Evolutionary conservation across 352 stramenopile genomes (phyloP), one percentile per base, ranked within the genome.

Genomic region (Globisporangium rhizosaccharum): DNA sequence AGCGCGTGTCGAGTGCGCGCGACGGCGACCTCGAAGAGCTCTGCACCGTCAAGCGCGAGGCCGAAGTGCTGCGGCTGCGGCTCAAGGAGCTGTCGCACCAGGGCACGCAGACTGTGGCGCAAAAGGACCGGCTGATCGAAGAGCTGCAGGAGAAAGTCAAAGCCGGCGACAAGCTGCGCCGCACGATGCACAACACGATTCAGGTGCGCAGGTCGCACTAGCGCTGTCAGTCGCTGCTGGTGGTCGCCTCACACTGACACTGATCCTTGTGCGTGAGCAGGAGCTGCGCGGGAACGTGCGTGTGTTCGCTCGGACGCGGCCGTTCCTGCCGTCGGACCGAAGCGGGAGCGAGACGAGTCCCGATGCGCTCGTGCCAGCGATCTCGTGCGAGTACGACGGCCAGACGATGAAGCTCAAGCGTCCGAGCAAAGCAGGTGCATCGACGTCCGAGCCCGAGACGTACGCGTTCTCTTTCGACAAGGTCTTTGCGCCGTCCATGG

Each of bases 271-370:
- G 15, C 7, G 25, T 23, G 23, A 11, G 17, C 82, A 99, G 86
- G 97, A 99, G 68, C 76, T 99, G 25, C 87, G 97, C 51, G 98
- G 97, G 56, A 99, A 99, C 63, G 96, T 99, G 53, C 86, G 98
- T 53, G 97, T 99, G 2, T 99, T 97, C 73, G 95, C 91, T 1
- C 81, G 96, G 58, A 96, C 98, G 48, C 79, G 96, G 15, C 96
- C 95, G 11, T 92, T 97, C 63, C 63, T 97, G 11, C 77, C 85
- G 17, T 88, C 81, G 1, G 92, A 97, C 61, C 68, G 68, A 52
- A 39, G 9, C 33, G 72, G 64, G 33, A 64, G 96, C 51, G 52
- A 57, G 2, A 59, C 69, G 8, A 51, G 53, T 48, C 58, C 33
- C 67, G 71, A 75, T 18, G 70, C 66, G 52, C 67, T 66, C 7